These are phyloP conservation scores for Capsicum rhomboideum DNA, from an alignment of 257 asterid species.

Conservation along the genomic window DNA sequence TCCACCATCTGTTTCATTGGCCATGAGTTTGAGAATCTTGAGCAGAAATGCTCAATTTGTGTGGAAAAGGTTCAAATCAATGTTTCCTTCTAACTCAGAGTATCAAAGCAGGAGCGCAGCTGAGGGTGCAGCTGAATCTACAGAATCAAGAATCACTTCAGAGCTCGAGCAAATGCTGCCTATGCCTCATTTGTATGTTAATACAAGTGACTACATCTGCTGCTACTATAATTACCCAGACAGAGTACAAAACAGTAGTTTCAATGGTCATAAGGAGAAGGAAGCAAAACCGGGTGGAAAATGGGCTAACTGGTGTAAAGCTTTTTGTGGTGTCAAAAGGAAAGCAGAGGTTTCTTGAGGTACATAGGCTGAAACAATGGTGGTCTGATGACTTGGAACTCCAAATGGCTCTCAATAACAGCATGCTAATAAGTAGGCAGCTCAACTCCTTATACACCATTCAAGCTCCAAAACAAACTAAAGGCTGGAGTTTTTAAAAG, in stretches of 20 bases:
- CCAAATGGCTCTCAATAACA: slow-evolving; percentile 43
- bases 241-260: slow-evolving; percentile 4
- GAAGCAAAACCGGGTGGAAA: slow-evolving; percentile 21
- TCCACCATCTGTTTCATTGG: slow-evolving; percentile 71
- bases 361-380: no score
- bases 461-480: slow-evolving; percentile 15
- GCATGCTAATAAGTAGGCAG: slow-evolving; percentile 58
- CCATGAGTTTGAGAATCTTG: slow-evolving; percentile 44
- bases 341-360: slow-evolving; percentile 71
- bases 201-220: slow-evolving; percentile 60
- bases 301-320: slow-evolving; percentile 23
- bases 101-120: neutral
- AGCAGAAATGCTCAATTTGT: slow-evolving; percentile 52
- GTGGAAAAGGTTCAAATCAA: slow-evolving; percentile 51
- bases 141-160: neutral
- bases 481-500: slow-evolving; percentile 8
- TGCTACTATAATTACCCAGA: slow-evolving; percentile 50
- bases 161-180: slow-evolving; percentile 61
- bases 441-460: slow-evolving; percentile 46
- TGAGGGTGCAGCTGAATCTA: neutral
- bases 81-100: slow-evolving; percentile 30
- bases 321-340: slow-evolving; percentile 57
- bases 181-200: slow-evolving; percentile 68
- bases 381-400: slow-evolving; percentile 58
- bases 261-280: slow-evolving; percentile 25